Percentiles rank a stretch among this genome's conserved stretches.
Evolutionary conservation across 169 alveolate genomes (phyloP).

Genomic region (Babesia bovis): DNA sequence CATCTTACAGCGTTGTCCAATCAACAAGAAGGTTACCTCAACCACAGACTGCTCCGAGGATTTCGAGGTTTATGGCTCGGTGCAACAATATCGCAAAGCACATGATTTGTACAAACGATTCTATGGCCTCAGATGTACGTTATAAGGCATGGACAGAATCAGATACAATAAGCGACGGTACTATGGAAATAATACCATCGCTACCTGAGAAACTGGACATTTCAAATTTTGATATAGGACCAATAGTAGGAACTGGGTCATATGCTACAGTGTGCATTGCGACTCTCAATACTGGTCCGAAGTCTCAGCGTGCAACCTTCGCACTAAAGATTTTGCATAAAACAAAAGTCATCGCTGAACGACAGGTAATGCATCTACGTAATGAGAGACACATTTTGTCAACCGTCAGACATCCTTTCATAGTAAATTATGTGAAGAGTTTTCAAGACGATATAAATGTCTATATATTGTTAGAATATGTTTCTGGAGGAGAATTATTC

Average conservation of each 20-base stretch:
- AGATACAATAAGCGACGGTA: not conserved
- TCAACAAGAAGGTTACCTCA: not conserved
- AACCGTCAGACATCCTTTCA: constrained; percentile 76
- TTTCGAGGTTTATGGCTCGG: constrained; percentile 7
- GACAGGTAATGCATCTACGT: constrained; percentile 70
- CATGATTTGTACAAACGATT: not conserved
- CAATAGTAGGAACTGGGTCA: constrained; percentile 67
- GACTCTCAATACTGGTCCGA: constrained; percentile 3
- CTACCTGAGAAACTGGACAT: constrained; percentile 28
- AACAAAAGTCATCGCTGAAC: constrained; percentile 64
- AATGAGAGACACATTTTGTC: constrained; percentile 68
- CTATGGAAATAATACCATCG: not conserved
- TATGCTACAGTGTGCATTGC: constrained; percentile 67
- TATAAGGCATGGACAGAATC: not conserved
- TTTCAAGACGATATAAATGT: constrained; percentile 76
- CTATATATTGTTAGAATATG: constrained; percentile 80
- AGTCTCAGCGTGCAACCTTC: not conserved
- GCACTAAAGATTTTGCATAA: constrained; percentile 76
- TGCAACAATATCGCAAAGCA: constrained; percentile 9
- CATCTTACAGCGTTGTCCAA: not conserved
- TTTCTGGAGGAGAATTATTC: constrained; percentile 83
- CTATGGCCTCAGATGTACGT: not conserved
- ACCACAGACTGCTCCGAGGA: not conserved
- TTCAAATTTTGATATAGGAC: constrained; percentile 43
- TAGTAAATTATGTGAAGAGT: constrained; percentile 72